phyloP scores from a whole-genome alignment of 2,329 filamentous ascomycete species.

The Apiospora rasikravindrae region DNA sequence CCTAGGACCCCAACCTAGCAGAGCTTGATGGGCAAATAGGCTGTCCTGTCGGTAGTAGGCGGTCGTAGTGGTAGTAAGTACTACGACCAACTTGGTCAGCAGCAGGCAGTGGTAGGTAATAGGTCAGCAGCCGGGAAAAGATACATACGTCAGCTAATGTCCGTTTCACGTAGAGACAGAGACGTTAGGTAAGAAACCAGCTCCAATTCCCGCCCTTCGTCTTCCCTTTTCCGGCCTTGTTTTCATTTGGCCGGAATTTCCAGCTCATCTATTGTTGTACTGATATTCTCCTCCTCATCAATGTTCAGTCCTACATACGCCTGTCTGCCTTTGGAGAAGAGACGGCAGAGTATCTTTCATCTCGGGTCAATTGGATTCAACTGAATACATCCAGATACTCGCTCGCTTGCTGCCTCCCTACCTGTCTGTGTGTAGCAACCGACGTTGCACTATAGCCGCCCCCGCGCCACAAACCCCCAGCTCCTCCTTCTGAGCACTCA shows the following conservation, averaged over 20 bases:
- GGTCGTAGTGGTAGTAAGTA: neutral
- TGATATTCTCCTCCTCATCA: neutral
- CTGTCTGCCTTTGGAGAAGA: neutral
- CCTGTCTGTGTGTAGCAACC: neutral
- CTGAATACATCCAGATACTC: neutral
- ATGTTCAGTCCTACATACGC: neutral
- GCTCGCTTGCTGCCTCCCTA: neutral
- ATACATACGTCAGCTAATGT: neutral
- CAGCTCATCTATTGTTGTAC: neutral
- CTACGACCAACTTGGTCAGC: neutral
- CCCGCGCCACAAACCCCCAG: neutral
- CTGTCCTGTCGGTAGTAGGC: neutral
- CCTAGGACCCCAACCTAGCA: neutral
- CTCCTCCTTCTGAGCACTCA: neutral
- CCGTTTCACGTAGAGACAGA: neutral
- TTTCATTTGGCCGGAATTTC: neutral
- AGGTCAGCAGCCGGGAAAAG: neutral
- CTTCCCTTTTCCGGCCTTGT: neutral
- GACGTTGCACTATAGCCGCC: neutral
- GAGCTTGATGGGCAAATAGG: neutral
- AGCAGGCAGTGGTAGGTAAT: neutral
- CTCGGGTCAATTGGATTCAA: neutral
- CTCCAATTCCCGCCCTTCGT: slow-evolving; percentile 2
- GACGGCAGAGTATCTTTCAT: neutral
- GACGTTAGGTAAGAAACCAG: neutral